Percentiles rank a stretch among this genome's conserved stretches.
Conservation (phyloP, 306 rosid genomes). For the Prunus armeniaca region DNA sequence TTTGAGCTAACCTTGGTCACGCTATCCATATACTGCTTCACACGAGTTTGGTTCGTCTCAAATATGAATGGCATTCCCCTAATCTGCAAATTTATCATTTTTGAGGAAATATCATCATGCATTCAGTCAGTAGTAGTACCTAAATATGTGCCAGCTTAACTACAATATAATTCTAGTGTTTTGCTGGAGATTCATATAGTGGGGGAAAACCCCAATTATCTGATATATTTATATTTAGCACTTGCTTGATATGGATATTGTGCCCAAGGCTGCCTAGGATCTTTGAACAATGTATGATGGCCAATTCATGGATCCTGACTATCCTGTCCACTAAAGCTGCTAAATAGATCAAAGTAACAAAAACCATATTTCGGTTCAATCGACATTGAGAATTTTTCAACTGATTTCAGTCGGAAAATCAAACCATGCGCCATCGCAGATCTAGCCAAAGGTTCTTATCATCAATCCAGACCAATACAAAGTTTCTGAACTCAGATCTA, state of each 20-base stretch:
- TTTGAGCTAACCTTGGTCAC: slow-evolving; percentile 30
- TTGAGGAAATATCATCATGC: background rate
- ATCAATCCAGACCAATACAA: background rate
- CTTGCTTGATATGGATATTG: no score
- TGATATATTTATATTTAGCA: background rate
- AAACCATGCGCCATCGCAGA: background rate
- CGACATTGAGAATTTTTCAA: background rate
- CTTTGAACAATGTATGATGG: no score
- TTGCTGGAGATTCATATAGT: background rate
- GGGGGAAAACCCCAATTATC: background rate
- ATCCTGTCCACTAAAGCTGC: background rate
- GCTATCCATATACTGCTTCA: slow-evolving; percentile 60
- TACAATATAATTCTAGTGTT: background rate
- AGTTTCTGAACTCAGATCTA: background rate
- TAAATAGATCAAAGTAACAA: background rate
- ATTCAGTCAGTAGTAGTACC: background rate
- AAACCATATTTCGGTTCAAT: background rate
- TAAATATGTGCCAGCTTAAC: background rate
- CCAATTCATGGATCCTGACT: no score
- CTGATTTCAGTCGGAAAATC: background rate
- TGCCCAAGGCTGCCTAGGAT: no score
- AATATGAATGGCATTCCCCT: slow-evolving; percentile 70
- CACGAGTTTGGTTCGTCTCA: slow-evolving; percentile 51
- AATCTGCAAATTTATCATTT: slow-evolving; percentile 63
- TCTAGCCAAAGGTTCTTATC: no score